Percentiles rank a stretch among this genome's conserved stretches.
These are phyloP conservation scores for Nakazawaea siamensis DNA, from an alignment of 805 yeast species.

Conservation along the genomic window DNA sequence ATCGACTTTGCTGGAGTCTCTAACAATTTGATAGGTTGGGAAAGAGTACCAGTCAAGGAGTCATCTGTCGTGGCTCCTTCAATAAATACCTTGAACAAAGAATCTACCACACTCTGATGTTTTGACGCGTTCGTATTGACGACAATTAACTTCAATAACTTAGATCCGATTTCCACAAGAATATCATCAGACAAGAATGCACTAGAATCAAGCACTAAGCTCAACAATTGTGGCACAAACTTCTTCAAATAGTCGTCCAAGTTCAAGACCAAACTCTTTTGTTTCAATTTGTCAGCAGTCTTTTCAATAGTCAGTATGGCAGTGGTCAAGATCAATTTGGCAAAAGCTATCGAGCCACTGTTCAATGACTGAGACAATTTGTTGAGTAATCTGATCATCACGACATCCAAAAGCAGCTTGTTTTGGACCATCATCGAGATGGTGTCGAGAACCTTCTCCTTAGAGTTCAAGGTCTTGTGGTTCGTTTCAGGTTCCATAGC, in stretches of 20 bases:
- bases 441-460: constrained; percentile 26
- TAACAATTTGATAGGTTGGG: constrained; percentile 15
- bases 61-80: constrained; percentile 12
- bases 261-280: constrained; percentile 11
- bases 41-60: constrained; percentile 15
- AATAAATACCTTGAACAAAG: constrained; percentile 28
- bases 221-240: constrained; percentile 33
- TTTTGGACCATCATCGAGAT: constrained; percentile 31
- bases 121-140: constrained; percentile 27
- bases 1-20: constrained; percentile 25
- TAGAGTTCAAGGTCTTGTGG: constrained; percentile 16
- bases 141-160: constrained; percentile 32
- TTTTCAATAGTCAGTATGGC: constrained; percentile 16
- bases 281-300: constrained; percentile 2
- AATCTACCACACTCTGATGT: constrained; percentile 39
- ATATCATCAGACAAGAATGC: constrained; percentile 15
- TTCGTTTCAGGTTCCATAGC: constrained; percentile 19
- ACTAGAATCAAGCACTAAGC: constrained; percentile 11
- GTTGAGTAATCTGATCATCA: constrained; percentile 34
- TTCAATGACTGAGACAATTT: constrained; percentile 19
- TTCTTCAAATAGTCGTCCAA: constrained; percentile 28
- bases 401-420: constrained; percentile 33
- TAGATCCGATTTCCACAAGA: constrained; percentile 30
- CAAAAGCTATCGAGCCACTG: constrained; percentile 1
- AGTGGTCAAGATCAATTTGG: constrained; percentile 18